Base-by-base conservation (phyloP, 2,329 filamentous ascomycete genomes). In the Xylaria sp. region DNA sequence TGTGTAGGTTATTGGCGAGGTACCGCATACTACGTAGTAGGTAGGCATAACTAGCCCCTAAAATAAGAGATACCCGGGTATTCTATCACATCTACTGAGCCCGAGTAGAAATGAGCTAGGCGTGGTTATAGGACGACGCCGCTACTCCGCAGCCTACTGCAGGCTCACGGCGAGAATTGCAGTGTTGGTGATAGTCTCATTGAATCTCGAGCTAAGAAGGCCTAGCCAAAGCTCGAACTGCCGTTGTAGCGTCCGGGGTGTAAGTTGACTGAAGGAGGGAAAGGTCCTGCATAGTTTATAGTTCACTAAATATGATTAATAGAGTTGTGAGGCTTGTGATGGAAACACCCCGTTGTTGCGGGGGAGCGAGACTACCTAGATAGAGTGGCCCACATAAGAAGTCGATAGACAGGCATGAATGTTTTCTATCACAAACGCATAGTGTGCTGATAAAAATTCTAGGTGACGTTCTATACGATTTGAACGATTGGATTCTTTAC, bases 221-320 rank as follows among this genome's bases (percentile, higher is more conserved):
- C 45, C 41, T 47, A 49, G 46, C 22, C 46, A 43, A 56, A 55
- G 24, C 38, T 54, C 48, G 57, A 60, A 56, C 57, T 60, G 57
- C 59, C 57, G 57, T 57, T 37, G 59, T 56, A 48, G 54, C 50
- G 52, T 49, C 37, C 57, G 41, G n/a, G 7, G 18, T 13, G 16
- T 34, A 34, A 34, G 29, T 34, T 7, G 29, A 13, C 16, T 17
- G 21, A 44, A 44, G 26, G 16, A 44, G 41, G 13, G 29, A 13
- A 22, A 26, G 41, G 13, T 16, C 41, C 41, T 22, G 17, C 7
- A 26, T 21, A 22, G 17, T 22, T 7, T 17, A 17, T 16, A 26
- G n/a, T 19, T 44, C 9, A 26, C 21, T 17, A 20, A 21, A 44
- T 29, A 22, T 18, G 9, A 26, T 26, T 5, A 9, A 26, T 9